phyloP scores from a whole-genome alignment of 331 rosid genomes.

The Dryas integrifolia region DNA sequence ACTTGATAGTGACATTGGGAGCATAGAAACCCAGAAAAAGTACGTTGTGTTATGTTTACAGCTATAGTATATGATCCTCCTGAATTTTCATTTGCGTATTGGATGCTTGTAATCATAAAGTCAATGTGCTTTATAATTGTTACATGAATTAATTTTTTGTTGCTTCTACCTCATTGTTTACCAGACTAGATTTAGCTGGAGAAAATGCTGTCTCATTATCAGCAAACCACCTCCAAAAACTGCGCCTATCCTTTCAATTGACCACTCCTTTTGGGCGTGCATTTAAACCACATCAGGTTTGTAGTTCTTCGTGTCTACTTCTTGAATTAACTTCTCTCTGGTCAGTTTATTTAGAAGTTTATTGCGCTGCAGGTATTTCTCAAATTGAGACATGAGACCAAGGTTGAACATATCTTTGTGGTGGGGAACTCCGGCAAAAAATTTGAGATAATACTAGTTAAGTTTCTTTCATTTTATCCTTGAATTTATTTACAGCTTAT shows the following conservation, averaged over 20 bases:
- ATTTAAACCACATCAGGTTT: conserved; percentile 93
- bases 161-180: conserved; percentile 21
- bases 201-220: conserved; percentile 56
- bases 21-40: conserved; percentile 75
- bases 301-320: conserved; percentile 29
- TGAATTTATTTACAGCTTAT: neutral
- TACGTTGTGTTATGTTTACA: conserved; percentile 32
- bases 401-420: conserved; percentile 80
- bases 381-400: conserved; percentile 76
- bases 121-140: neutral
- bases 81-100: conserved; percentile 1
- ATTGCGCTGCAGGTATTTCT: conserved; percentile 73
- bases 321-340: conserved; percentile 19
- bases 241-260: conserved; percentile 77
- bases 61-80: neutral
- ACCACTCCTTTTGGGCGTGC: conserved; percentile 60
- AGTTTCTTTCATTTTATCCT: conserved; percentile 39
- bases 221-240: conserved; percentile 94
- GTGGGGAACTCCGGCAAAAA: conserved; percentile 70
- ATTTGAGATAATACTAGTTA: conserved; percentile 79
- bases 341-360: conserved; percentile 36
- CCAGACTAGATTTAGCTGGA: conserved; percentile 80
- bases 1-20: conserved; percentile 88
- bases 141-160: conserved; percentile 14
- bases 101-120: conserved; percentile 13